Evolutionary conservation across 257 asterid species (phyloP).

Genomic region (Mentha longifolia): DNA sequence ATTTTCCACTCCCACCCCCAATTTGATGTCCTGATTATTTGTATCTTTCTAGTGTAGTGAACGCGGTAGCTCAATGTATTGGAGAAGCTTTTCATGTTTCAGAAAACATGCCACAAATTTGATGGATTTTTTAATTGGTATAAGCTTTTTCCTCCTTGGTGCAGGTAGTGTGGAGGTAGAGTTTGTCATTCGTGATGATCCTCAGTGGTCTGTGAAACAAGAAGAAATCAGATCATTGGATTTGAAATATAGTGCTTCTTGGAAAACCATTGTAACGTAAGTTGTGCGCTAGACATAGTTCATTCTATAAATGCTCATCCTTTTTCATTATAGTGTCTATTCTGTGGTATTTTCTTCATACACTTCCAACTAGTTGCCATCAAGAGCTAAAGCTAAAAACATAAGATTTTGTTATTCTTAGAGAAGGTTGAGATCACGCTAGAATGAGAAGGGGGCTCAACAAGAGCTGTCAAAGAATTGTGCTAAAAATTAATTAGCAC

Average conservation of each 20-base stretch:
- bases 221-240: constrained; percentile 67
- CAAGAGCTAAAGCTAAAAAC: neutral
- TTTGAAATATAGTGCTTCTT: constrained; percentile 51
- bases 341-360: neutral
- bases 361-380: neutral
- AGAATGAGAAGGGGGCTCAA: constrained; percentile 1
- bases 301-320: constrained; percentile 1
- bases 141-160: constrained; percentile 25
- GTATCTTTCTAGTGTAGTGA: constrained; percentile 12
- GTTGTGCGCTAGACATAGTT: constrained; percentile 33
- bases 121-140: constrained; percentile 17
- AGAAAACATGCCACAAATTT: neutral
- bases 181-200: constrained; percentile 57
- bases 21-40: constrained; percentile 1
- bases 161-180: constrained; percentile 56
- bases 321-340: constrained; percentile 9
- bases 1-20: too few species aligned
- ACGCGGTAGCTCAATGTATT: neutral
- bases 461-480: neutral
- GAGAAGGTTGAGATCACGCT: neutral
- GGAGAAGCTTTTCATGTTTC: constrained; percentile 3
- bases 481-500: too few species aligned
- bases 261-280: constrained; percentile 59
- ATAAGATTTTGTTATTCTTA: neutral
- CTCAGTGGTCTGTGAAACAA: constrained; percentile 56